These are phyloP conservation scores for Pterocarpus santalinus DNA, from an alignment of 306 rosid genomes.

Conservation along the genomic window DNA sequence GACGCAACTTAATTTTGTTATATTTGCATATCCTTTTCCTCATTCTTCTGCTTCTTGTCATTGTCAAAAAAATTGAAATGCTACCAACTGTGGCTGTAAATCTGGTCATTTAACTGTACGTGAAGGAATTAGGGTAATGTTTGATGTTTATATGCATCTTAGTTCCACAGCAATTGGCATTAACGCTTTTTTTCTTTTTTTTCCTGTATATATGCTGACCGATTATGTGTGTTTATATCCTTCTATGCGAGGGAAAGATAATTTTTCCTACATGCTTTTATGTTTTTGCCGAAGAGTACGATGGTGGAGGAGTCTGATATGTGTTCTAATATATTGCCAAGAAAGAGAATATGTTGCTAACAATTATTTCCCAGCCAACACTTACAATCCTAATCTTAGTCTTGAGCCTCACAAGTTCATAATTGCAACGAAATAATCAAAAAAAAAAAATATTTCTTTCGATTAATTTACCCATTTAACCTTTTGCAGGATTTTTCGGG, in stretches of 20 bases:
- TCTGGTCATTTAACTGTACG: too few species aligned
- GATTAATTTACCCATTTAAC: slow-evolving; percentile 44
- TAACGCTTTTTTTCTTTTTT: background rate
- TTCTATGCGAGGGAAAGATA: slow-evolving; percentile 8
- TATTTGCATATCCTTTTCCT: background rate
- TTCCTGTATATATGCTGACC: background rate
- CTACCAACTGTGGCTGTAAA: background rate
- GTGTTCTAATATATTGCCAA: background rate
- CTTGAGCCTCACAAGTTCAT: slow-evolving; percentile 10
- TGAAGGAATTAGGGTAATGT: too few species aligned
- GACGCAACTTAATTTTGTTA: background rate
- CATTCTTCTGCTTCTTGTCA: background rate
- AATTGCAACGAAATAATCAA: background rate
- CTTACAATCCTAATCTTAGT: slow-evolving; percentile 10
- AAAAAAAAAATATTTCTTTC: background rate
- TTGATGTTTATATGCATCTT: background rate
- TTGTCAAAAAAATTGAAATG: background rate
- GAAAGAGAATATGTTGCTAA: slow-evolving; percentile 8
- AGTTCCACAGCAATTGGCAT: background rate
- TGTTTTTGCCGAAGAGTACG: background rate
- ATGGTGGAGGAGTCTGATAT: background rate
- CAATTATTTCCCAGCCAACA: background rate
- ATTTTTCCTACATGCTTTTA: background rate
- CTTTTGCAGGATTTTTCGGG: slow-evolving; percentile 91
- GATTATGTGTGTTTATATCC: background rate